Conservation (phyloP, 78 protist species). For the Dictyostelium firmibasis region DNA sequence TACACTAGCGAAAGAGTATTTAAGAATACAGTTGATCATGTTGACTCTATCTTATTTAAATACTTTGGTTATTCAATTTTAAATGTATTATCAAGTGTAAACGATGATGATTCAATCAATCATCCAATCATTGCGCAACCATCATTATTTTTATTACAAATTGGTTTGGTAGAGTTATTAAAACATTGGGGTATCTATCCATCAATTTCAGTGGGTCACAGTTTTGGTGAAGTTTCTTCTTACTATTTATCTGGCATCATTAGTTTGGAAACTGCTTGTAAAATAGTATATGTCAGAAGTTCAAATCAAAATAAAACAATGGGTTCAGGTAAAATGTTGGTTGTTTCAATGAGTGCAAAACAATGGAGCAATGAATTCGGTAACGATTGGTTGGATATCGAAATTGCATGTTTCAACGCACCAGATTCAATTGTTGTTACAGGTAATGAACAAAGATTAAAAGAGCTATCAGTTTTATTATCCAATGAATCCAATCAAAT, state of each 20-base stretch:
- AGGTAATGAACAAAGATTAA: not conserved
- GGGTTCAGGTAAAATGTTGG: slow-evolving; percentile 67
- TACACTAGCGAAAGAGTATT: slow-evolving; percentile 19
- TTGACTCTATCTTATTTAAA: not conserved
- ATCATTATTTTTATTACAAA: slow-evolving; percentile 40
- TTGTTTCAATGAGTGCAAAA: not conserved
- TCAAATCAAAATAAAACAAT: slow-evolving; percentile 31
- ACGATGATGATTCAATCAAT: not conserved
- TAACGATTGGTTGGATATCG: not conserved
- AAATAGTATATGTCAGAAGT: slow-evolving; percentile 51
- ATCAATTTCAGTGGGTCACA: slow-evolving; percentile 59
- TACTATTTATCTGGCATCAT: slow-evolving; percentile 45
- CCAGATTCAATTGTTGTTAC: slow-evolving; percentile 51
- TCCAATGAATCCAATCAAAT: not conserved
- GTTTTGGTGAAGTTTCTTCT: slow-evolving; percentile 76
- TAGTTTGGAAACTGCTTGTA: slow-evolving; percentile 10
- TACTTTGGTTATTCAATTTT: slow-evolving; percentile 44
- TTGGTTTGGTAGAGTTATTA: slow-evolving; percentile 32
- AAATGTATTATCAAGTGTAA: not conserved
- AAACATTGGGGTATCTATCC: slow-evolving; percentile 57
- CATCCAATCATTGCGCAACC: slow-evolving; percentile 69
- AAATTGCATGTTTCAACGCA: slow-evolving; percentile 58
- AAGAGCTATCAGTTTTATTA: not conserved
- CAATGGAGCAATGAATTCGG: not conserved
- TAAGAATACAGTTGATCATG: slow-evolving; percentile 20